A percentile compares a stretch with the other conserved stretches of the same genome.
These are phyloP conservation scores for Aspergillus oerlinghausenensis DNA, from an alignment of 2,329 filamentous ascomycete genomes.

Conservation along the genomic window DNA sequence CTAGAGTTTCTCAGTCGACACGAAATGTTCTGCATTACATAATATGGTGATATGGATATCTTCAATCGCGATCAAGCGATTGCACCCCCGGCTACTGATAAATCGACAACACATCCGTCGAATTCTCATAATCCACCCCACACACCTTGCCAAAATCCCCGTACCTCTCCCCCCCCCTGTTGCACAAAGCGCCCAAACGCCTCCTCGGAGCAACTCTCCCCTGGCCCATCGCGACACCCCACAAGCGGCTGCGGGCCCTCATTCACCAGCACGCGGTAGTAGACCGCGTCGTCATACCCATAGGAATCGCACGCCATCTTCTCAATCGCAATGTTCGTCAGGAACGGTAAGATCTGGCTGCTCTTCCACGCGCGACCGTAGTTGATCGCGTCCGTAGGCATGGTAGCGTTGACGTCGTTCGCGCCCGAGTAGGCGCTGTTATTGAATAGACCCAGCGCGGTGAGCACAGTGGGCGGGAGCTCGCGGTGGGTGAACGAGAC, in stretches of 20 bases:
- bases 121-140: neutral
- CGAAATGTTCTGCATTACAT: no score
- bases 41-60: no score
- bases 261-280: conserved; percentile 50
- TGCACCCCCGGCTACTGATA: neutral
- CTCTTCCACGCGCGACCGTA: conserved; percentile 60
- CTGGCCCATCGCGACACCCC: conserved; percentile 47
- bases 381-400: conserved; percentile 61
- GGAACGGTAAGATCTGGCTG: conserved; percentile 60
- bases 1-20: no score
- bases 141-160: conserved; percentile 6
- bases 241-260: conserved; percentile 46
- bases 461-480: conserved; percentile 61
- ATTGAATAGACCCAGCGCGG: conserved; percentile 66
- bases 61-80: neutral
- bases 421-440: conserved; percentile 55
- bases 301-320: conserved; percentile 58
- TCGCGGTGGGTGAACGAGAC: conserved; percentile 67
- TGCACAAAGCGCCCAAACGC: conserved; percentile 43
- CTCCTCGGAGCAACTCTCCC: conserved; percentile 46
- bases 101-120: neutral
- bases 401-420: conserved; percentile 57
- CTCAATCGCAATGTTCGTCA: conserved; percentile 64
- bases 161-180: conserved; percentile 34
- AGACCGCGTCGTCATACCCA: conserved; percentile 52